Evolutionary conservation across 352 stramenopile genomes (phyloP), one percentile per base, ranked within the genome.

Genomic region (Phytophthora hybrid): DNA sequence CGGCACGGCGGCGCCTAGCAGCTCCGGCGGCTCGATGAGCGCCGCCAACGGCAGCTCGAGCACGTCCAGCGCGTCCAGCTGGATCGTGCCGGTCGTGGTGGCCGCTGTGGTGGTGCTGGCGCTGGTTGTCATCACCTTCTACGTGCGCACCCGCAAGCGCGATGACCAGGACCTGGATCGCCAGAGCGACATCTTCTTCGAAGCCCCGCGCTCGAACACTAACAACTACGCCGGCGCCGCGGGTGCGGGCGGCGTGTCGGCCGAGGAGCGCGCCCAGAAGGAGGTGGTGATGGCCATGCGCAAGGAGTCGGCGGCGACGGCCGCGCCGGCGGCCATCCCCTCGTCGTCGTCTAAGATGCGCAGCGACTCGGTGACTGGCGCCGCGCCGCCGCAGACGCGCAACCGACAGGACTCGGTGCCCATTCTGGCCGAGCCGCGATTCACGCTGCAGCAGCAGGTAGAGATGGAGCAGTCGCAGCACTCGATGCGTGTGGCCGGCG

Each of bases 131-230:
- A 87, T 93, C 55, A 85, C 80, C 31, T 73, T 86, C 54, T 93
- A 87, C 74, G 82, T 93, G 63, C 82, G 81, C 34, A 81, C 69
- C 19, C 79, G 74, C 46, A 79, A 79, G 61, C 55, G 63, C 16
- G 77, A 88, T 29, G 77, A 85, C 39, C 78, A 85, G 44, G 82
- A 91, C 26, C 53, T 82, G 55, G 82, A 84, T 34, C 83, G 82
- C n/a, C 82, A 76, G 60, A 91, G 80, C 54, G 84, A 93, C 61
- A 72, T 82, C 18, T 92, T 91, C 55, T 85, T 90, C 37, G 81
- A 90, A 61, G 78, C 82, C 44, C 85, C 85, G 21, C 81, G 83
- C 32, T 89, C 80, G 16, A 91, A 86, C 63, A 83, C 81, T 4
- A 78, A 88, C 78, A 84, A 88, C 44, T 82, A 80, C 59, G 59